Percentiles rank a stretch among this genome's conserved stretches.
phyloP scores from a whole-genome alignment of 169 alveolate genomes.

The Toxoplasma gondii region DNA sequence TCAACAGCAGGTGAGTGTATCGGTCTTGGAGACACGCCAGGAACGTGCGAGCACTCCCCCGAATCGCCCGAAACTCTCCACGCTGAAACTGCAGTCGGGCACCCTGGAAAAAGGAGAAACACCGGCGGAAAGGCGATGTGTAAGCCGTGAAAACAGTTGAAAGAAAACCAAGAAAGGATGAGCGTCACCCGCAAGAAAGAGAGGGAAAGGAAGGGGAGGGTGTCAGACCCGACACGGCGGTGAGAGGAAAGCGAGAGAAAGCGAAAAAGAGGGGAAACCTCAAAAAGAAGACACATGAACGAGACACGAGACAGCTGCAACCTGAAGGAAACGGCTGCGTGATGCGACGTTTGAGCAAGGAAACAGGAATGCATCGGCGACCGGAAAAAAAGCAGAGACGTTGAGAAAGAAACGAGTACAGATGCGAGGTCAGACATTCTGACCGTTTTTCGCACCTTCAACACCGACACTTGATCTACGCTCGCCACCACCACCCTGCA shows the following conservation, averaged over 20 bases:
- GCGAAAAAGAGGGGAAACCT: too few relatives aligned
- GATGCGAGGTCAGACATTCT: too few relatives aligned
- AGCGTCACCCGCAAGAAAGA: background rate
- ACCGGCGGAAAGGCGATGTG: background rate
- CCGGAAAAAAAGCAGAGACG: background rate
- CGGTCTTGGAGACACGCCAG: constrained; percentile 82
- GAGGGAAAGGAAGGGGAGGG: background rate
- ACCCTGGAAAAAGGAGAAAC: constrained; percentile 68
- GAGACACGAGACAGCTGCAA: background rate
- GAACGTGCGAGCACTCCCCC: constrained; percentile 81
- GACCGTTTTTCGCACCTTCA: too few relatives aligned
- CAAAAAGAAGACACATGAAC: background rate
- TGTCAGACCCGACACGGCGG: too few relatives aligned
- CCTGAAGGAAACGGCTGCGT: background rate
- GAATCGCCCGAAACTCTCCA: constrained; percentile 78
- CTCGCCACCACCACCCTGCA: too few relatives aligned
- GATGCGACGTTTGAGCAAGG: background rate
- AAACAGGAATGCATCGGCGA: background rate
- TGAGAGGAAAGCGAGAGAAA: too few relatives aligned
- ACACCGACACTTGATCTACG: too few relatives aligned
- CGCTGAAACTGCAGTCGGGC: constrained; percentile 85
- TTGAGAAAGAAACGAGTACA: background rate
- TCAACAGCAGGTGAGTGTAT: constrained; percentile 77
- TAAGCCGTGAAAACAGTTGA: background rate
- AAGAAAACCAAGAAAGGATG: background rate